phyloP scores from a whole-genome alignment of 257 asterid species.

The Nicotiana knightiana region DNA sequence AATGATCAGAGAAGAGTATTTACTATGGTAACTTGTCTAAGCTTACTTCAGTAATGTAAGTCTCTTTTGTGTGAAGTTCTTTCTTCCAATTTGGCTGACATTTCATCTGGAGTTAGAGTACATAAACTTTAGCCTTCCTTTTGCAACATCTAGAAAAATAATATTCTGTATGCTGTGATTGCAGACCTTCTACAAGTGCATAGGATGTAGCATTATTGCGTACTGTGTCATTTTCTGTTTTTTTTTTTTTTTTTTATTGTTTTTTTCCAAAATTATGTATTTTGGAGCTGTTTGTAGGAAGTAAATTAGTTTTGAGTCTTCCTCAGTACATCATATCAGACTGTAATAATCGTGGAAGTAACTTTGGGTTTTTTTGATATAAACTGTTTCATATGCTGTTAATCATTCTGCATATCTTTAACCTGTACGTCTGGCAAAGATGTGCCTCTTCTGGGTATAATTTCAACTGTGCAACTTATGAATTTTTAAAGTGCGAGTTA shows the following conservation, averaged over 20 bases:
- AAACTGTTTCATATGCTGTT: neutral
- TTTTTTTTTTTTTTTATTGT: too few species aligned
- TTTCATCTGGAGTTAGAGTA: neutral
- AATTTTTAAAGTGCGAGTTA: neutral
- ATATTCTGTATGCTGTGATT: neutral
- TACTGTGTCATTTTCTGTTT: neutral
- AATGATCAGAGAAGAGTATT: conserved; percentile 23
- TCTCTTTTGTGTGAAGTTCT: conserved; percentile 13
- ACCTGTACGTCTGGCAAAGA: neutral
- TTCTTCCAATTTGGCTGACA: neutral
- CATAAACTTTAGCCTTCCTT: neutral
- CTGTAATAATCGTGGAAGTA: neutral
- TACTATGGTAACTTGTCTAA: conserved; percentile 23
- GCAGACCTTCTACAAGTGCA: neutral
- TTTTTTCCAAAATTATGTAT: neutral
- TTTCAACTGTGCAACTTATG: neutral
- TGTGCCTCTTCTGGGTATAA: neutral
- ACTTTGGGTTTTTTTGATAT: neutral
- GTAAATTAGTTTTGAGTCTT: neutral
- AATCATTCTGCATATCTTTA: neutral
- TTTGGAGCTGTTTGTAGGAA: neutral
- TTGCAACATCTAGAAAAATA: neutral
- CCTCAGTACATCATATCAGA: neutral
- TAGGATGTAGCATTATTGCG: neutral
- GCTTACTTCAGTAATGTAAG: conserved; percentile 22